Evolutionary conservation across 345 rosid species (phyloP), one percentile per base, ranked within the genome.

Genomic region (Clausena lansium): DNA sequence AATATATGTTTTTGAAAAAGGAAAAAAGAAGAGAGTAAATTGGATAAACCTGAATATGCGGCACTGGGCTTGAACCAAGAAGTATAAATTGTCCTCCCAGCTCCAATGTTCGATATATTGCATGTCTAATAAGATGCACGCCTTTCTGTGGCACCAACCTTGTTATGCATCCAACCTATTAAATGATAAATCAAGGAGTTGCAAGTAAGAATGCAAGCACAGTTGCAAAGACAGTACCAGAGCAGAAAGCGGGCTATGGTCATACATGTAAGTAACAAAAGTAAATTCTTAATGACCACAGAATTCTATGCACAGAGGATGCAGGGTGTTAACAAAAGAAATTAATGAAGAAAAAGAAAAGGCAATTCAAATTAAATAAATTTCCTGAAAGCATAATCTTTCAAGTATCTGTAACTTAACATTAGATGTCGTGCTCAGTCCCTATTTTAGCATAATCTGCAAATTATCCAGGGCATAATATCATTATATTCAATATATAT

Each of bases 121-220:
- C 97, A 81, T 96, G 97, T 80, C 97, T 92, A 85, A 96, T 96
- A 82, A 96, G 93, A 87, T 93, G 98, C 62, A 93, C 92, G 32
- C 98, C 98, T 84, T 96, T 96, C 71, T 96, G 99, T 50, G 99
- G 99, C 68, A 96, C 99, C 85, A 93, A 84, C 83, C 99, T 90
- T 78, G 99, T 92, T 72, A 96, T 88, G 89, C 99, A 93, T 80
- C 99, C 97, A 70, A 96, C 97, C 99, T 95, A 76, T 50, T 77
- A 30, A 38, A 75, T 33, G 30, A 41, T 45, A 72, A 35, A 35
- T 59, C 5, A 71, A 9, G 27, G 54, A 45, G 54, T 61, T 47
- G 35, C 55, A 45, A 20, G 47, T 33, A 59, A 38, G 76, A 54
- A 32, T 81, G 47, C 52, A 62, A 39, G 65, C 24, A 7, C 66